phyloP scores from a whole-genome alignment of 129 eudicot genomes.

The Flaveria trinervia region DNA sequence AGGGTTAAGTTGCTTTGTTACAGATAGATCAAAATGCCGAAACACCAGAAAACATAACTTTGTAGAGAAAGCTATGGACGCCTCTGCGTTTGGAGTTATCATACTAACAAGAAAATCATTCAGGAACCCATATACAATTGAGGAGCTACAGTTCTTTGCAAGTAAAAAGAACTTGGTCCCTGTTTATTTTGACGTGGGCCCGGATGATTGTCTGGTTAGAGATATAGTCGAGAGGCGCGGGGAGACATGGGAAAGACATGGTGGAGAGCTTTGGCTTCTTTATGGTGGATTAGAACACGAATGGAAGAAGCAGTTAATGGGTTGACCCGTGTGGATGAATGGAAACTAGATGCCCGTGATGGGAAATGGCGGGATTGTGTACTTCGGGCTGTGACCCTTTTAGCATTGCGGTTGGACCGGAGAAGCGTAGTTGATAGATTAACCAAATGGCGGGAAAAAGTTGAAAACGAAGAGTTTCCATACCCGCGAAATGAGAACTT shows the following conservation, averaged over 20 bases:
- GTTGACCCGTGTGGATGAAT: conserved; percentile 80
- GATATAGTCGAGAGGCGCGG: conserved; percentile 89
- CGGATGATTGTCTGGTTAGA: conserved; percentile 87
- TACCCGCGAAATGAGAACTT: conserved; percentile 85
- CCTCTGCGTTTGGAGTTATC: conserved; percentile 78
- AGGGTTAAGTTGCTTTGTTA: conserved; percentile 87
- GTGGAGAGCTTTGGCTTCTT: conserved; percentile 85
- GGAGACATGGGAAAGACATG: conserved; percentile 84
- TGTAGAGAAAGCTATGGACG: conserved; percentile 88
- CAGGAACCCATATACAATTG: conserved; percentile 81
- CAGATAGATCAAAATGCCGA: conserved; percentile 76
- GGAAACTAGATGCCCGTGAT: conserved; percentile 91
- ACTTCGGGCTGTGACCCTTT: conserved; percentile 72
- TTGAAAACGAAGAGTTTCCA: conserved; percentile 84
- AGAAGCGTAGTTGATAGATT: conserved; percentile 88
- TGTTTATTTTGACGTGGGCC: conserved; percentile 78
- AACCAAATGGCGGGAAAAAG: conserved; percentile 84
- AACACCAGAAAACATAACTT: conserved; percentile 67
- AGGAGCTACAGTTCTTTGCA: conserved; percentile 77
- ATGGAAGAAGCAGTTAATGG: conserved; percentile 86
- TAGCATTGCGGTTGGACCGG: conserved; percentile 83
- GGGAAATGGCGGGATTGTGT: conserved; percentile 97
- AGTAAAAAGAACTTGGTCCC: conserved; percentile 93
- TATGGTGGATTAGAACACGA: conserved; percentile 92
- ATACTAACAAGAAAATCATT: conserved; percentile 83